Conservation (phyloP, 2,329 filamentous ascomycete species). For the Polychaeton citri region DNA sequence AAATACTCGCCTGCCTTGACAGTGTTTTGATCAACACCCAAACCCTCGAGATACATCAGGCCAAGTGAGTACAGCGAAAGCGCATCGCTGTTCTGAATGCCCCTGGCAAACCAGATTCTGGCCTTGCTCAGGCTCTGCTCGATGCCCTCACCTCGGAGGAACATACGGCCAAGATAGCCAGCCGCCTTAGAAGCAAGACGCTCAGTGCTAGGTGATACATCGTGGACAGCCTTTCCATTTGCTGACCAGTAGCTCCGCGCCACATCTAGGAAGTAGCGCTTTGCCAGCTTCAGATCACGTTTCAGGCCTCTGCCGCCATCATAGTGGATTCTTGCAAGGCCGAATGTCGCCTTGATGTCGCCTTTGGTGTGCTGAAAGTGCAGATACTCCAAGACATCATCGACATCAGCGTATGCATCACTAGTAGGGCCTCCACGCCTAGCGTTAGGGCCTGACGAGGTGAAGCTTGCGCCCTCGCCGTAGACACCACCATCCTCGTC, state of each 20-base stretch:
- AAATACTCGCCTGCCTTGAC: slow-evolving; percentile 63
- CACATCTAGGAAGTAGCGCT: slow-evolving; percentile 68
- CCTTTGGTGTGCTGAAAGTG: slow-evolving; percentile 84
- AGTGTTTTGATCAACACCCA: slow-evolving; percentile 57
- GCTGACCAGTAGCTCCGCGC: slow-evolving; percentile 65
- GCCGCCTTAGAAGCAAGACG: slow-evolving; percentile 72
- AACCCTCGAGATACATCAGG: slow-evolving; percentile 68
- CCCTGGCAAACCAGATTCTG: slow-evolving; percentile 70
- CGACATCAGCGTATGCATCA: slow-evolving; percentile 71
- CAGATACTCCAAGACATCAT: slow-evolving; percentile 89
- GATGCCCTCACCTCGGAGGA: slow-evolving; percentile 73
- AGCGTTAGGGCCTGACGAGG: slow-evolving; percentile 74
- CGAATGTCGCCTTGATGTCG: slow-evolving; percentile 75
- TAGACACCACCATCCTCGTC: slow-evolving; percentile 89
- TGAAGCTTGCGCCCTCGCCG: slow-evolving; percentile 83
- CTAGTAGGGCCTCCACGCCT: slow-evolving; percentile 59
- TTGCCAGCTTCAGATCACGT: slow-evolving; percentile 58
- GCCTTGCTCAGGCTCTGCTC: slow-evolving; percentile 66
- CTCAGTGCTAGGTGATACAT: slow-evolving; percentile 56
- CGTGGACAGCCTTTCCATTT: slow-evolving; percentile 61
- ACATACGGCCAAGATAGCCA: slow-evolving; percentile 80
- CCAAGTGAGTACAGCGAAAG: slow-evolving; percentile 77
- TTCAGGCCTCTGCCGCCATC: slow-evolving; percentile 68
- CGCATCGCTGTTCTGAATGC: slow-evolving; percentile 60
- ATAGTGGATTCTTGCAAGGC: slow-evolving; percentile 74